Conservation (phyloP, 148 eudicot species). For the Bassia scoparia region DNA sequence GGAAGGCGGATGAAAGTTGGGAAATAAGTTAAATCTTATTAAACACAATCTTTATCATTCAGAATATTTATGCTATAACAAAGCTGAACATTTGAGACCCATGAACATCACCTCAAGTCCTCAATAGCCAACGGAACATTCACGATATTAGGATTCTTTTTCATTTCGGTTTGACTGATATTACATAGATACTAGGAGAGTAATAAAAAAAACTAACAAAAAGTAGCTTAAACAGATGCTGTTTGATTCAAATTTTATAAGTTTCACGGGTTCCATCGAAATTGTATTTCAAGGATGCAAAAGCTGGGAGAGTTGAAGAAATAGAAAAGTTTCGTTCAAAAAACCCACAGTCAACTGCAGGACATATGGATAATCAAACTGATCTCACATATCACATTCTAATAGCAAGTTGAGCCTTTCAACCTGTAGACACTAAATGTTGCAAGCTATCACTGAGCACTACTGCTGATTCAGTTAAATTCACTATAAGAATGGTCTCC, state of each 20-base stretch:
- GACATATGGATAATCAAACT: too few species aligned
- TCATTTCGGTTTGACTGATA: neutral
- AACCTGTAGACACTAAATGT: neutral
- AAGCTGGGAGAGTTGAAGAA: too few species aligned
- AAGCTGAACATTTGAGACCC: neutral
- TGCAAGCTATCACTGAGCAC: neutral
- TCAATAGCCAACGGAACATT: neutral
- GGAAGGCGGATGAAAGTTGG: neutral
- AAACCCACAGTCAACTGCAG: too few species aligned
- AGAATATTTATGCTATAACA: neutral
- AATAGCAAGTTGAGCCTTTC: neutral
- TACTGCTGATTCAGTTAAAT: neutral
- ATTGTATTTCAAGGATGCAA: too few species aligned
- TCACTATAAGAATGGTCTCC: neutral
- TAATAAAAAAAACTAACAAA: neutral
- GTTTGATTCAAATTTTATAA: too few species aligned
- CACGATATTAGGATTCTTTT: neutral
- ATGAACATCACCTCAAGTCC: neutral
- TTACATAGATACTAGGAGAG: neutral
- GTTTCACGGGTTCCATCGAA: too few species aligned
- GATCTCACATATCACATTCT: neutral
- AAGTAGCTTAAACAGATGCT: too few species aligned
- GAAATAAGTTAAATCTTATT: neutral
- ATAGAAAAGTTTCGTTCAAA: too few species aligned
- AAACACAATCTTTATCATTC: neutral